These are phyloP conservation scores for Colletotrichum sublineola DNA, from an alignment of 2,329 filamentous ascomycete species.

Conservation along the genomic window DNA sequence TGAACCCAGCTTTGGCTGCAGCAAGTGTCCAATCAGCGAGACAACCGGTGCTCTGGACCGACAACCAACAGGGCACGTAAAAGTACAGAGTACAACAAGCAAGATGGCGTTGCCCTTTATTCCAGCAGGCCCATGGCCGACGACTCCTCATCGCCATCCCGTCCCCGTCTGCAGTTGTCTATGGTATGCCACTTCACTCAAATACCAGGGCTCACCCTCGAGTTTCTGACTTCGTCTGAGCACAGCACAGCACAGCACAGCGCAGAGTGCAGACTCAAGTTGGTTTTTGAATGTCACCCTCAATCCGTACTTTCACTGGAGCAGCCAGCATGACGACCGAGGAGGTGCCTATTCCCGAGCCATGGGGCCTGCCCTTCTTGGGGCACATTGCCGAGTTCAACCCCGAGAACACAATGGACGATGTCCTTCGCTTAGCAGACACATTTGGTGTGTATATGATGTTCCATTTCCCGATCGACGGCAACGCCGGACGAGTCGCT, in stretches of 20 bases:
- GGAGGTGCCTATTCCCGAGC: constrained; percentile 53
- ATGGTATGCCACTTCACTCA: not conserved
- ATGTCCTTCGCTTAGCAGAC: constrained; percentile 70
- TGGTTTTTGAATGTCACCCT: too few species aligned
- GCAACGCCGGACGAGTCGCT: not conserved
- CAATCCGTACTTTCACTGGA: not conserved
- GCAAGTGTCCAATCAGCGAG: not conserved
- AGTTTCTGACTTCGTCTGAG: not conserved
- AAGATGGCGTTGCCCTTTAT: not conserved
- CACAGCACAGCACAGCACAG: not conserved
- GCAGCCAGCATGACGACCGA: constrained; percentile 46
- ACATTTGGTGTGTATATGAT: constrained; percentile 69
- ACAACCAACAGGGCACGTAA: not conserved
- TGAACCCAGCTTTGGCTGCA: too few species aligned
- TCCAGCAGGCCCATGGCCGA: not conserved
- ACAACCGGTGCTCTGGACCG: not conserved
- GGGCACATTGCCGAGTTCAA: constrained; percentile 77
- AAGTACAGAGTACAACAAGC: not conserved
- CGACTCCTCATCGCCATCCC: not conserved
- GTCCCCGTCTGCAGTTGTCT: not conserved
- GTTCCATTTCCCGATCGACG: not conserved
- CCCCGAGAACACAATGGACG: constrained; percentile 66
- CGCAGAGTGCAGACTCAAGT: not conserved
- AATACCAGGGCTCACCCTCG: not conserved
- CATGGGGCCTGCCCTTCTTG: constrained; percentile 73